Conservation (phyloP, 2,329 filamentous ascomycete genomes). For the Hypoxylon sp. region DNA sequence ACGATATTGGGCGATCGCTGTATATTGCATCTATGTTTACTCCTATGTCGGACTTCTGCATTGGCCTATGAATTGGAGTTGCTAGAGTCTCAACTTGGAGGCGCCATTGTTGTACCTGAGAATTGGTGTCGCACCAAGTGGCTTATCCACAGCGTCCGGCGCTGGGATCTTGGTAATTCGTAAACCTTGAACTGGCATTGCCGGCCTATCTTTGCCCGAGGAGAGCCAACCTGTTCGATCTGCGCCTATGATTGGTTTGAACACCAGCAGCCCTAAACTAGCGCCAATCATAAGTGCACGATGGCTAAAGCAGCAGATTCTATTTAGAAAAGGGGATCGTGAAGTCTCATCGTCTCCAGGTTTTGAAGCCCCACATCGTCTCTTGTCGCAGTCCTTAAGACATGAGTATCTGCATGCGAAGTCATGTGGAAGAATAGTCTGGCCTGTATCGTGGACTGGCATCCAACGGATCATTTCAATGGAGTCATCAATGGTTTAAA, state of each 20-base stretch:
- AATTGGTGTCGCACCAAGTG: constrained; percentile 21
- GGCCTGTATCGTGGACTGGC: constrained; percentile 9
- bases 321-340: constrained; percentile 17
- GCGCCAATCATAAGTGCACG: constrained; percentile 1
- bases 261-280: constrained; percentile 14
- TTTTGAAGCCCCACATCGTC: constrained; percentile 23
- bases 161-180: constrained; percentile 14
- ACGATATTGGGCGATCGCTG: neutral
- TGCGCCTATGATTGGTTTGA: constrained; percentile 9
- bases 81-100: neutral
- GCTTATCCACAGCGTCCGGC: constrained; percentile 18
- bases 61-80: constrained; percentile 14
- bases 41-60: constrained; percentile 28
- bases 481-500: constrained; percentile 21
- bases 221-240: constrained; percentile 11
- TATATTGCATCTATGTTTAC: constrained; percentile 15
- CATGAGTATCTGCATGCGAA: constrained; percentile 21
- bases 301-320: neutral
- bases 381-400: constrained; percentile 3
- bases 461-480: constrained; percentile 23
- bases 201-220: constrained; percentile 36
- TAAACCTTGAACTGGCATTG: constrained; percentile 12
- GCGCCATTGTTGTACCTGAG: neutral
- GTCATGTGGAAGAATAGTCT: constrained; percentile 33
- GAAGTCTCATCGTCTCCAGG: constrained; percentile 5